Evolutionary conservation across 805 yeast species (phyloP), one percentile per base, ranked within the genome.

Genomic region (Pichia occidentalis): DNA sequence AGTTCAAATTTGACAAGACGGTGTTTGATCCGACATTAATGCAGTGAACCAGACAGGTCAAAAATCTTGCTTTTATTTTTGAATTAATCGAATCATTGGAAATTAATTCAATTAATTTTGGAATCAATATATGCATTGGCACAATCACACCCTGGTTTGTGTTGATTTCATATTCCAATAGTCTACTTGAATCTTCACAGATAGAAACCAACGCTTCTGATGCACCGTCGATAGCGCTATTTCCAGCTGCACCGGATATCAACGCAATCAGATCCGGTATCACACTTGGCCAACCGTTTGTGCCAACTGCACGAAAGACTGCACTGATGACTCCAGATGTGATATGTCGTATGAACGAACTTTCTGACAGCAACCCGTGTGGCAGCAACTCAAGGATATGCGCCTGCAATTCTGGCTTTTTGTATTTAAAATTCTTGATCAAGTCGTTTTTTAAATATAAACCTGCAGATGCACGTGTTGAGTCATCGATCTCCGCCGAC

Each of bases 281-380:
- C 21, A 81, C 67, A 30, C 68, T 71, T 2, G 92, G 87, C 95
- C 95, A 85, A 20, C 67, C 65, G 19, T 67, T 63, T 29, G 83
- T 66, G 1, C 95, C 94, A 39, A 60, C 60, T 8, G 75, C 66
- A 2, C 82, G 68, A 48, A 87, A 82, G 22, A 92, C 61, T 0
- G 95, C 71, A 2, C 97, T 84, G 36, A 90, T 77, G 34, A 87
- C 95, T 52, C 80, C 87, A 27, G 97, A 96, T 5, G 96, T 80
- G 43, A 90, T 85, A 54, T 84, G 86, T 44, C 95, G 72, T 21
- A 90, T 83, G 47, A 85, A 63, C n/a, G 63, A 57, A 37, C 73
- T 72, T 1, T 61, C 48, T 43, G 72, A 81, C 23, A 71, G 50
- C 30, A 86, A 64, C 2, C 85, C 68, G 49, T 59, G 58, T 44